Percentiles rank a stretch among this genome's conserved stretches.
phyloP scores from a whole-genome alignment of 2,329 filamentous ascomycete genomes.

The Cryphonectria nitschkei region DNA sequence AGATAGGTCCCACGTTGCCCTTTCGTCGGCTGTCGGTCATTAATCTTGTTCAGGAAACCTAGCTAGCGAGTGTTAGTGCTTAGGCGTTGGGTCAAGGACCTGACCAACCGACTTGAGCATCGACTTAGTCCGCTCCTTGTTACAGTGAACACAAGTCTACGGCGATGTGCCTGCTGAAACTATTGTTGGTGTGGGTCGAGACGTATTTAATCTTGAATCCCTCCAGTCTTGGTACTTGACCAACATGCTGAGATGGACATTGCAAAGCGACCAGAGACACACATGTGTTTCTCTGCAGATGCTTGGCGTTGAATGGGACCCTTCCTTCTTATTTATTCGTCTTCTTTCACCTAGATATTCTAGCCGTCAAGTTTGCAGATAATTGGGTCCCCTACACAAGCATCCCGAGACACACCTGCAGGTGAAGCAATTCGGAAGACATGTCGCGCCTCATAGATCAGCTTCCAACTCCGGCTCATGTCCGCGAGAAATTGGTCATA shows the following conservation, averaged over 20 bases:
- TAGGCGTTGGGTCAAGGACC: background rate
- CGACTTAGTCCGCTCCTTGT: background rate
- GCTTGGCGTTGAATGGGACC: background rate
- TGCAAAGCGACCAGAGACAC: background rate
- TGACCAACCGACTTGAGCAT: background rate
- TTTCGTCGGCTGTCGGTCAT: background rate
- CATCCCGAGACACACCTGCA: background rate
- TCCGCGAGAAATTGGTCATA: constrained; percentile 41
- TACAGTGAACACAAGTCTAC: no score
- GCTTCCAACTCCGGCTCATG: constrained; percentile 38
- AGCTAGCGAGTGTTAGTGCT: background rate
- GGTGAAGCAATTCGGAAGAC: background rate
- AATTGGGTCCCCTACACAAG: background rate
- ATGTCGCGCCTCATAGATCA: constrained; percentile 43
- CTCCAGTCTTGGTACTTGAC: background rate
- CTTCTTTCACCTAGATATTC: background rate
- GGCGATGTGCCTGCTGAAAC: background rate
- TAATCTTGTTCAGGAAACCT: background rate
- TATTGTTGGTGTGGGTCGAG: background rate
- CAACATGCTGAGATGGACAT: no score
- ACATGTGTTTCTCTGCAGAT: background rate
- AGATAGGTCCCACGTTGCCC: background rate
- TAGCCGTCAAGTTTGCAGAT: background rate
- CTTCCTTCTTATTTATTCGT: background rate
- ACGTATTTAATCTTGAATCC: background rate